These are phyloP conservation scores for Mycocentrospora acerina DNA, from an alignment of 2,329 filamentous ascomycete genomes.

Conservation along the genomic window DNA sequence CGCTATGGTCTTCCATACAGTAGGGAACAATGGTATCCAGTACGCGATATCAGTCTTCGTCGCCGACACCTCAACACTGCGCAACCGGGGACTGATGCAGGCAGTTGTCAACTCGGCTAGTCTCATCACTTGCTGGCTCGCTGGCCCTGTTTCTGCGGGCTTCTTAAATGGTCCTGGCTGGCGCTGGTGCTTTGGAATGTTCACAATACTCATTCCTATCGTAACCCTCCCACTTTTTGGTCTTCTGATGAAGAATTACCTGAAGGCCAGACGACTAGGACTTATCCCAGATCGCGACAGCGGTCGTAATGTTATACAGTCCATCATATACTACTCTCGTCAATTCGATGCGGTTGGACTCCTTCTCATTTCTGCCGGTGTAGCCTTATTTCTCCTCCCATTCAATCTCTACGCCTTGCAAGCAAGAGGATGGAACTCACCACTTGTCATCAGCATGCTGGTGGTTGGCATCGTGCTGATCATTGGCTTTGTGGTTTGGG, in stretches of 20 bases:
- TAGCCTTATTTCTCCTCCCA: slow-evolving; percentile 67
- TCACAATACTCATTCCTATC: slow-evolving; percentile 62
- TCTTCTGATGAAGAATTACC: slow-evolving; percentile 57
- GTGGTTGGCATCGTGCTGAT: slow-evolving; percentile 38
- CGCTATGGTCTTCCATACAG: slow-evolving; percentile 65
- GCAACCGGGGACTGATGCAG: slow-evolving; percentile 64
- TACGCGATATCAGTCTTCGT: slow-evolving; percentile 58
- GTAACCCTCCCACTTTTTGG: slow-evolving; percentile 61
- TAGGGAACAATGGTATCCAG: slow-evolving; percentile 59
- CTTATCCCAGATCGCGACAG: slow-evolving; percentile 46
- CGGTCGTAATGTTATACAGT: slow-evolving; percentile 51
- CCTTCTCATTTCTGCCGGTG: slow-evolving; percentile 59
- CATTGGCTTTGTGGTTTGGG: slow-evolving; percentile 38
- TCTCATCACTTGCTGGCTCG: slow-evolving; percentile 23
- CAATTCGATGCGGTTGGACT: slow-evolving; percentile 66
- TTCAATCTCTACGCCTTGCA: slow-evolving; percentile 51
- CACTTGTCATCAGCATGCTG: slow-evolving; percentile 39
- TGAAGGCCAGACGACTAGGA: slow-evolving; percentile 59
- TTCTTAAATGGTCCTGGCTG: slow-evolving; percentile 55
- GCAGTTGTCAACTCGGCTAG: slow-evolving; percentile 42
- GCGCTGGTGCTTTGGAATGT: slow-evolving; percentile 68
- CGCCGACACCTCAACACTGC: slow-evolving; percentile 65
- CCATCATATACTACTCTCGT: slow-evolving; percentile 54
- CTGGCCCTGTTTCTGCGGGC: slow-evolving; percentile 14
- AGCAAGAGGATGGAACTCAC: slow-evolving; percentile 20